Conservation (phyloP, 768 basidiomycete species). For the Epithele typhae region DNA sequence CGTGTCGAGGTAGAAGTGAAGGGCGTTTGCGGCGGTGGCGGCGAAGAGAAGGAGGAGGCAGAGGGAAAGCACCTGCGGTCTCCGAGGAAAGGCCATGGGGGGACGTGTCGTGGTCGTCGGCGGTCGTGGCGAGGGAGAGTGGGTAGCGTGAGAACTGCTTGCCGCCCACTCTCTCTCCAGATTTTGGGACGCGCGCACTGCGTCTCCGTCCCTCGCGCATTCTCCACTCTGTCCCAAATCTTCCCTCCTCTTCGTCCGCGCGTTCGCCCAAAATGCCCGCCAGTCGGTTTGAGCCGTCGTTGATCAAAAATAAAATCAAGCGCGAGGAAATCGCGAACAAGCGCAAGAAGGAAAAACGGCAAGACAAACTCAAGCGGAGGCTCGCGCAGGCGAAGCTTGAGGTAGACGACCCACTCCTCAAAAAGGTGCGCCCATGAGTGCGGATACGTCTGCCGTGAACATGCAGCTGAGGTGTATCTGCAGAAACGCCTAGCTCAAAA, state of each 20-base stretch:
- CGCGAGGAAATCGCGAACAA: slow-evolving; percentile 74
- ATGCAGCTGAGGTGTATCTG: too few species aligned
- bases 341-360: slow-evolving; percentile 70
- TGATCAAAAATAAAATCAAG: slow-evolving; percentile 86
- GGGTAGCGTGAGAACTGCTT: slow-evolving; percentile 18
- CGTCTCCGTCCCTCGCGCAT: too few species aligned
- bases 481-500: slow-evolving; percentile 84
- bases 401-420: slow-evolving; percentile 66
- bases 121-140: slow-evolving; percentile 17
- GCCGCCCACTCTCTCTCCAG: too few species aligned
- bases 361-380: slow-evolving; percentile 76
- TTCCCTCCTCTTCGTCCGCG: too few species aligned
- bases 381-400: slow-evolving; percentile 77
- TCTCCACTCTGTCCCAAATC: too few species aligned
- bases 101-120: slow-evolving; percentile 16
- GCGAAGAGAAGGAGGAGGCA: slow-evolving; percentile 35
- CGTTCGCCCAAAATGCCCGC: slow-evolving; percentile 50
- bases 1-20: slow-evolving; percentile 96
- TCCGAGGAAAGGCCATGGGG: slow-evolving; percentile 18
- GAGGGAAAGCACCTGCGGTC: slow-evolving; percentile 26
- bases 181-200: too few species aligned
- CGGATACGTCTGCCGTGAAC: too few species aligned
- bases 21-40: slow-evolving; percentile 54
- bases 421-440: slow-evolving; percentile 56
- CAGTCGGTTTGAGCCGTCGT: slow-evolving; percentile 54